phyloP scores from a whole-genome alignment of 208 protist species.

The Trypanosomatidae sp. region DNA sequence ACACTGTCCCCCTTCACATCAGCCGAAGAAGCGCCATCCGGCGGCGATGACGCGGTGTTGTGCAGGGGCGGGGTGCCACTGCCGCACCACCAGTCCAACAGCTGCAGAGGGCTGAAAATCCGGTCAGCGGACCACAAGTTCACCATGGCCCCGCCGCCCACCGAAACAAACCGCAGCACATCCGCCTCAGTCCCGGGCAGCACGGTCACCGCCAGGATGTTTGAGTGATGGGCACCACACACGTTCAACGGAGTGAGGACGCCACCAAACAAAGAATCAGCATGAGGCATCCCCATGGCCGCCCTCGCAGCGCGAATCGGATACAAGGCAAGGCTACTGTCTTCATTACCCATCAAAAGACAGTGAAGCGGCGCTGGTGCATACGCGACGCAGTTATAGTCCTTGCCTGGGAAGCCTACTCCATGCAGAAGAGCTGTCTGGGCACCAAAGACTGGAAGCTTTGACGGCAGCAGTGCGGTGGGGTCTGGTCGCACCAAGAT shows the following conservation, averaged over 20 bases:
- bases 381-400: constrained; percentile 63
- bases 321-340: constrained; percentile 49
- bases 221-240: constrained; percentile 70
- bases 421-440: constrained; percentile 36
- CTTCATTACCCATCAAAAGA: constrained; percentile 66
- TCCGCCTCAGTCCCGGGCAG: constrained; percentile 10
- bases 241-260: constrained; percentile 23
- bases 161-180: constrained; percentile 50
- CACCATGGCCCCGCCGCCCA: constrained; percentile 40
- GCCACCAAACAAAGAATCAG: constrained; percentile 14
- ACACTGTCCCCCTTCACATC: not conserved
- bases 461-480: not conserved
- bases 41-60: not conserved
- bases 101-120: constrained; percentile 8
- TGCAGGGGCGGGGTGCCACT: not conserved
- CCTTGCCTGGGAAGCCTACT: constrained; percentile 46
- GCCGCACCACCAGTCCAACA: constrained; percentile 29
- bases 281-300: not conserved
- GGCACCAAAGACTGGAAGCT: not conserved
- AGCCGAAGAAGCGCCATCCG: not conserved
- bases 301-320: not conserved
- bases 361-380: constrained; percentile 25
- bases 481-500: not conserved
- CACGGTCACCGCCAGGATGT: constrained; percentile 57
- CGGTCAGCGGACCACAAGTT: constrained; percentile 17